phyloP scores from a whole-genome alignment of 257 asterid genomes.

The Gentiana straminea region DNA sequence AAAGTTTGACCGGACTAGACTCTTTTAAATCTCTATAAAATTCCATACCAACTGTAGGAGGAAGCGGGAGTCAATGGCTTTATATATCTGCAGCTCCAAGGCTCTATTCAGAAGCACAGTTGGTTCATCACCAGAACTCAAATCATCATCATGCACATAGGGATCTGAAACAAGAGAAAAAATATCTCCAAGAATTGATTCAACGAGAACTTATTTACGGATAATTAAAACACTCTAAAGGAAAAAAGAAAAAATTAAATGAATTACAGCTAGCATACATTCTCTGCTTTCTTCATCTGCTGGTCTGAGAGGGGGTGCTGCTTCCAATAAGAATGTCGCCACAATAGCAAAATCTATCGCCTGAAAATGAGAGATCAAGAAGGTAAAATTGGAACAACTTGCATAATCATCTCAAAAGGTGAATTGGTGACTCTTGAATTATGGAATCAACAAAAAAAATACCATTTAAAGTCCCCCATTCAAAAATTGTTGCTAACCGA shows the following conservation, averaged over 20 bases:
- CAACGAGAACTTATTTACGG: too few species aligned
- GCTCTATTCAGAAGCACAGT: constrained; percentile 45
- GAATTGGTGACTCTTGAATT: background rate
- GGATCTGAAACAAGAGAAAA: constrained; percentile 28
- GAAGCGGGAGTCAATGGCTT: constrained; percentile 62
- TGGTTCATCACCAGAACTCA: constrained; percentile 46
- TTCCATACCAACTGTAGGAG: constrained; percentile 69
- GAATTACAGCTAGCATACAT: constrained; percentile 21
- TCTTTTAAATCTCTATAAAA: background rate
- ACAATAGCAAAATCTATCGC: constrained; percentile 75
- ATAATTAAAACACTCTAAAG: background rate
- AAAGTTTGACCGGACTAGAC: too few species aligned
- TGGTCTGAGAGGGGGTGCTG: constrained; percentile 55
- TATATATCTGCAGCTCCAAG: constrained; percentile 64
- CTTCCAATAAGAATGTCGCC: constrained; percentile 69
- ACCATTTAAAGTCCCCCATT: too few species aligned
- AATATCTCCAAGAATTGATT: too few species aligned
- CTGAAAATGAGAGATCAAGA: constrained; percentile 25
- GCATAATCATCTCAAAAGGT: background rate
- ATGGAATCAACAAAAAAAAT: too few species aligned
- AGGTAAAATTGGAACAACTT: constrained; percentile 11
- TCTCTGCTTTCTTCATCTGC: constrained; percentile 44
- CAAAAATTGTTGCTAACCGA: too few species aligned
- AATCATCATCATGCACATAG: constrained; percentile 59
- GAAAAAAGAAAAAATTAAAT: background rate